Evolutionary conservation across 176 grass and related monocot genomes (phyloP), one percentile per base, ranked within the genome.

Genomic region (Melocanna baccifera): DNA sequence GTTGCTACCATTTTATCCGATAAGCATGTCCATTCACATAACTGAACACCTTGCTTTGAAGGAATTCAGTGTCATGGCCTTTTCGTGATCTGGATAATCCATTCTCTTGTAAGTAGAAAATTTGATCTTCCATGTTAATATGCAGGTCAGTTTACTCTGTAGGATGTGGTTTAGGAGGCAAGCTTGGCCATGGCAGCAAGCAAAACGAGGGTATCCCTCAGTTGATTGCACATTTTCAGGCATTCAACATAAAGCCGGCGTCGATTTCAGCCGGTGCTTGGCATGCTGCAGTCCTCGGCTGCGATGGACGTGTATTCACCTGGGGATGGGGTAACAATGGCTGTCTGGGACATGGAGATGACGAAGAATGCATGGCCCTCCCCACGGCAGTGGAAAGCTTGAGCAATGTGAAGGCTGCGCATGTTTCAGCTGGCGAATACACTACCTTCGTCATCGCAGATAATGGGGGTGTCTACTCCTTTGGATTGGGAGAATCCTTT

Each of bases 131-230:
- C 10, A 9, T 76, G 25, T 16, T 1, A 10, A 89, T 63, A 22
- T 84, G 67, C 86, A 94, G 92, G 92, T 92, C 82, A 13, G 82
- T 94, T 20, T 94, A 94, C 58, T 90, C 92, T 12, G 26, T 94
- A 40, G 90, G 92, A 9, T 94, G 92, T 76, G 90, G 92, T 53
- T 11, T 69, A 39, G 90, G 90, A 77, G 92, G 92, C 66, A 94
- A 94, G 70, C 90, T 90, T 73, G 92, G 92, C 56, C 87, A 94
- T 56, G 90, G 92, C n/a, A 62, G 43, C 55, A 69, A 20, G 57
- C 22, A 11, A 9, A 78, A 50, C 30, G n/a, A 63, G 78, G 67
- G 61, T 20, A 65, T 72, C 6, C 85, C 90, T 30, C 69, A 69
- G 40, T 59, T 86, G 85, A 75, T 94, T 18, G 46, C 83, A 68